Conservation (phyloP, 257 asterid genomes). For the Solanum rostratum region DNA sequence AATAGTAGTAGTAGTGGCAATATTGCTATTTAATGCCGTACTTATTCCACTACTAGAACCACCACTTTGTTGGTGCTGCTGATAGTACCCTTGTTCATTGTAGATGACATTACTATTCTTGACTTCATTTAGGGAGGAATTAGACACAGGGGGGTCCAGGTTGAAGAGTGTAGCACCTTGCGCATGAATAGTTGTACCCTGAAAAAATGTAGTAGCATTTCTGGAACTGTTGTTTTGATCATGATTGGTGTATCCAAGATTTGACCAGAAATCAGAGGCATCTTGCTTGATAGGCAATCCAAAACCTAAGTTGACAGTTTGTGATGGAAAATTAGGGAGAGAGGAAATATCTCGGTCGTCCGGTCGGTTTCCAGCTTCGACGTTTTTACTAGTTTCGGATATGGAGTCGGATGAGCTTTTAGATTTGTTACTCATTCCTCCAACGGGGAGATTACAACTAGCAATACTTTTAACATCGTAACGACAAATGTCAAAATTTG, state of each 20-base stretch:
- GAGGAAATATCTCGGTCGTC: conserved; percentile 19
- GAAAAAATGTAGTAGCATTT: conserved; percentile 1
- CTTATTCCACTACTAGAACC: background rate
- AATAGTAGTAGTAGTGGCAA: background rate
- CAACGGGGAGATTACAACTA: conserved; percentile 53
- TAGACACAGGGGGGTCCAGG: conserved; percentile 13
- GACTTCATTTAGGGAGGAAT: background rate
- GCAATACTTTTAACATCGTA: conserved; percentile 72
- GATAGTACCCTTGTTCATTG: conserved; percentile 14
- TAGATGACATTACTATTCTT: conserved; percentile 10
- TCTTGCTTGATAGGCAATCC: conserved; percentile 39
- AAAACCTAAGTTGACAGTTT: conserved; percentile 15
- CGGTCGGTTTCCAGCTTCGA: conserved; percentile 3
- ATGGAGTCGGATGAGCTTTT: conserved; percentile 27
- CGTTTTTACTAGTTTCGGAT: conserved; percentile 18
- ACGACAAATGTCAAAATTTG: conserved; percentile 70
- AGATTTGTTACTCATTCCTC: conserved; percentile 35
- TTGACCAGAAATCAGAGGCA: conserved; percentile 39
- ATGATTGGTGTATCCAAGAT: conserved; percentile 34
- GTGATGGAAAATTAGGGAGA: conserved; percentile 2
- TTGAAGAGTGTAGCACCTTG: conserved; percentile 17
- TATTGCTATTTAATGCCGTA: conserved; percentile 6
- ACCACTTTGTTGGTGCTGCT: conserved; percentile 9
- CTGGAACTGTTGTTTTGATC: background rate
- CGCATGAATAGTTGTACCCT: background rate